Evolutionary conservation across 306 rosid genomes (phyloP).

Genomic region (Echinosophora koreensis): DNA sequence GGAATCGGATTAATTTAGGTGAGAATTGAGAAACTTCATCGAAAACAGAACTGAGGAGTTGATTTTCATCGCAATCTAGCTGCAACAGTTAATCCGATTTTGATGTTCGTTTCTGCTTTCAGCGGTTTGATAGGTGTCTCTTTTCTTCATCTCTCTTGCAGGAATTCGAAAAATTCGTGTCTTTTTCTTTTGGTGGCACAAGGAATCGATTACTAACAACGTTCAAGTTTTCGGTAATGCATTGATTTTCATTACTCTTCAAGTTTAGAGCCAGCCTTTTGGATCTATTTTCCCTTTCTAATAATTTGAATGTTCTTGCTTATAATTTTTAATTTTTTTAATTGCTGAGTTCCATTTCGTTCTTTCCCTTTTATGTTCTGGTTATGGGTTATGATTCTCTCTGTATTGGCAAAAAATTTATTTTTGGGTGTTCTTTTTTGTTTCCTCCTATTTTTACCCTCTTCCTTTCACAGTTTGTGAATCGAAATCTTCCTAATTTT

Average conservation of each 20-base stretch:
- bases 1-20: conserved; percentile 63
- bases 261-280: neutral
- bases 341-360: neutral
- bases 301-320: neutral
- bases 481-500: conserved; percentile 9
- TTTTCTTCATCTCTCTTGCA: conserved; percentile 39
- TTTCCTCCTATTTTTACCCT: neutral
- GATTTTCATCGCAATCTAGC: conserved; percentile 31
- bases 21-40: conserved; percentile 60
- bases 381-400: neutral
- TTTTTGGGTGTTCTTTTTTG: neutral
- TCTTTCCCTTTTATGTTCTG: neutral
- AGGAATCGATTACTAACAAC: conserved; percentile 12
- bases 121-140: conserved; percentile 30
- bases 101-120: conserved; percentile 17
- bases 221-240: conserved; percentile 50
- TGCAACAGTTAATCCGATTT: conserved; percentile 26
- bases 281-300: conserved; percentile 38
- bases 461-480: neutral
- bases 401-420: neutral
- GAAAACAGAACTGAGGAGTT: conserved; percentile 45
- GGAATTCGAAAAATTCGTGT: conserved; percentile 22
- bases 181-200: conserved; percentile 9
- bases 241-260: conserved; percentile 29
- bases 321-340: neutral